Base-by-base conservation (phyloP, 1,284 basidiomycete species). In the Leccinum variabile region DNA sequence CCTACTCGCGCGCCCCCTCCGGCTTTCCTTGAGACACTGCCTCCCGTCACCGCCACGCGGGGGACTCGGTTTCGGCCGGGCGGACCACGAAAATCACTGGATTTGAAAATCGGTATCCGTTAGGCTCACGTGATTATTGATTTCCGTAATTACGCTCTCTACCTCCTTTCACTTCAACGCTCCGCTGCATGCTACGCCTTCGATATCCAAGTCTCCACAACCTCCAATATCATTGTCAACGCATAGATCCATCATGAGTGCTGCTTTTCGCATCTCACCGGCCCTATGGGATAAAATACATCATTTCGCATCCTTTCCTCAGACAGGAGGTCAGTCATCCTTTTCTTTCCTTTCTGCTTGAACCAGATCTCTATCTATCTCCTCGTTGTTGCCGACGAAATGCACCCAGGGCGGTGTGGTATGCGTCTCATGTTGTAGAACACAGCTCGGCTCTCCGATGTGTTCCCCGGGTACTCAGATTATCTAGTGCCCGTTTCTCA, bases 301-400 rank as follows among this genome's bases (percentile, higher is more conserved):
- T 77, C 93, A 97, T 73, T 98, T 94, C 77, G 94, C 95, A 0
- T 92, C 91, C 1, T 98, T 97, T 78, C 94, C 94, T 1, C 94
- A 95, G 77, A 95, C 93, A 3, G 92, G 93, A 61, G 91, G 92
- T 92, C 55, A 66, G 87, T 80, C 49, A 35, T 6, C 3, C 41
- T 94, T 95, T 91, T 56, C 5, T 4, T 95, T 94, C 54, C 33
- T 37, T 94, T 32, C 22, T 46, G 28, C 30, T 30, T 18, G 25
- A 9, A n/a, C 3, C 8, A 35, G 16, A 16, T 9, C 1, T 18
- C 16, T 14, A n/a, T n/a, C 6, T 18, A 5, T 41, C 13, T 30
- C 46, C 33, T 25, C 22, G 3, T 30, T 13, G 18, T 13, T 18
- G 9, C 13, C 11, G 14, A 44, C 8, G 39, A 16, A n/a, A 28